phyloP scores from a whole-genome alignment of 148 eudicot species.

The Vaccinium vitisidaea region DNA sequence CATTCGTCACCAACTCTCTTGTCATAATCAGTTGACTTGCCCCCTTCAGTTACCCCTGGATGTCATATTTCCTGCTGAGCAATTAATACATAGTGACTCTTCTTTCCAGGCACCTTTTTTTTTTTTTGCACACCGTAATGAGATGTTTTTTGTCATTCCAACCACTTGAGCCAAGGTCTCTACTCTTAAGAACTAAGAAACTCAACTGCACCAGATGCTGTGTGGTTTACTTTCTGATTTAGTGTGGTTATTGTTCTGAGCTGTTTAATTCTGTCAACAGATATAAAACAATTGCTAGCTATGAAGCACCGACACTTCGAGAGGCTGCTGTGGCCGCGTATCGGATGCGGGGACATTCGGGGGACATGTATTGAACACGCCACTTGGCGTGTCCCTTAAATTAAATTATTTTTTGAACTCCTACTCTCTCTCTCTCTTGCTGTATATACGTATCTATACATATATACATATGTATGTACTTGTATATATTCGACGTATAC shows the following conservation, averaged over 20 bases:
- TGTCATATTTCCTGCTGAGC: not conserved
- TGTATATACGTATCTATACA: too few species aligned
- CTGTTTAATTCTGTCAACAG: not conserved
- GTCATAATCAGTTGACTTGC: not conserved
- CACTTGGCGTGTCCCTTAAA: too few species aligned
- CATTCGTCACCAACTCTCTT: not conserved
- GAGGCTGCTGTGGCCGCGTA: too few species aligned
- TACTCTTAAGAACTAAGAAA: not conserved
- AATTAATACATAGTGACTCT: not conserved
- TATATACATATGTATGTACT: too few species aligned
- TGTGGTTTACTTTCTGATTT: not conserved
- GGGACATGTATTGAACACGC: too few species aligned
- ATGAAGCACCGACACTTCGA: too few species aligned
- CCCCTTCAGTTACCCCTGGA: not conserved
- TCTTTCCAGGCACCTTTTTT: not conserved
- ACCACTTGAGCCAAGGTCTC: not conserved
- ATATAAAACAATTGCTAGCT: not conserved
- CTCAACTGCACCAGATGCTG: not conserved
- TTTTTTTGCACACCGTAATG: not conserved
- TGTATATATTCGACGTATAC: too few species aligned
- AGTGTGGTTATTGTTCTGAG: not conserved
- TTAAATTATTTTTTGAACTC: too few species aligned
- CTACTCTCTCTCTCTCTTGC: too few species aligned
- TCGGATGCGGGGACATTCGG: too few species aligned
- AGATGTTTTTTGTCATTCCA: conserved; percentile 1